Evolutionary conservation across 2,329 filamentous ascomycete species (phyloP).

Genomic region (Colletotrichum costaricense): DNA sequence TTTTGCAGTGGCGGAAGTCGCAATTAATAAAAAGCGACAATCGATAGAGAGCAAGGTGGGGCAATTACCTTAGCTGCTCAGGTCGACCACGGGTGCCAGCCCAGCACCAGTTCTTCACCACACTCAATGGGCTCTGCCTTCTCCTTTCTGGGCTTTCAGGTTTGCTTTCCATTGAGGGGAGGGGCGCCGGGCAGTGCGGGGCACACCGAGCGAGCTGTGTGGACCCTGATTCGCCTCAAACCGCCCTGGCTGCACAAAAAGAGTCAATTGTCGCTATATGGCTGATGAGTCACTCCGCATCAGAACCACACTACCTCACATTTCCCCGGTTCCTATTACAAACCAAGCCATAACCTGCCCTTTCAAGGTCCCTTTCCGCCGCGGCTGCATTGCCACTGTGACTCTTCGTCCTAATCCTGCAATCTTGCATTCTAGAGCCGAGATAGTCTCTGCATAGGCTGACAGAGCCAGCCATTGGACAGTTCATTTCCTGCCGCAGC

Average conservation of each 20-base stretch:
- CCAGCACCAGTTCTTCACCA: background rate
- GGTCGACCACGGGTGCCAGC: conserved; percentile 11
- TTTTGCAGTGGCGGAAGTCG: conserved; percentile 34
- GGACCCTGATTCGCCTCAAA: conserved; percentile 23
- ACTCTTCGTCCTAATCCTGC: conserved; percentile 6
- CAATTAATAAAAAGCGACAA: conserved; percentile 36
- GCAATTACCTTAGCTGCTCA: background rate
- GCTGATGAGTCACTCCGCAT: conserved; percentile 31
- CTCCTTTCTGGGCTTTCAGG: background rate
- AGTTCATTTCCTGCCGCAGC: background rate
- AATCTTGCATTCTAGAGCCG: background rate
- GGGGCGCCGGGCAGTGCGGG: conserved; percentile 14
- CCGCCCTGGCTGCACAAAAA: background rate
- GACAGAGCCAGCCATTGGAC: conserved; percentile 1
- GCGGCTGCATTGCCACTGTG: conserved; percentile 26
- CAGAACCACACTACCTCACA: background rate
- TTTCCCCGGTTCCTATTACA: conserved; percentile 1
- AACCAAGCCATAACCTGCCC: conserved; percentile 10
- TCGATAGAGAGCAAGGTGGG: conserved; percentile 22
- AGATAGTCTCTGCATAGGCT: background rate
- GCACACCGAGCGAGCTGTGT: conserved; percentile 25
- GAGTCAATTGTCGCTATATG: conserved; percentile 22
- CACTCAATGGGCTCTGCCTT: background rate
- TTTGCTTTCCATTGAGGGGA: conserved; percentile 2
- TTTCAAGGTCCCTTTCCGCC: background rate